A percentile compares a stretch with the other conserved stretches of the same genome.
These are phyloP conservation scores for Westerdykella sp. DNA, from an alignment of 2,329 filamentous ascomycete species.

Conservation along the genomic window DNA sequence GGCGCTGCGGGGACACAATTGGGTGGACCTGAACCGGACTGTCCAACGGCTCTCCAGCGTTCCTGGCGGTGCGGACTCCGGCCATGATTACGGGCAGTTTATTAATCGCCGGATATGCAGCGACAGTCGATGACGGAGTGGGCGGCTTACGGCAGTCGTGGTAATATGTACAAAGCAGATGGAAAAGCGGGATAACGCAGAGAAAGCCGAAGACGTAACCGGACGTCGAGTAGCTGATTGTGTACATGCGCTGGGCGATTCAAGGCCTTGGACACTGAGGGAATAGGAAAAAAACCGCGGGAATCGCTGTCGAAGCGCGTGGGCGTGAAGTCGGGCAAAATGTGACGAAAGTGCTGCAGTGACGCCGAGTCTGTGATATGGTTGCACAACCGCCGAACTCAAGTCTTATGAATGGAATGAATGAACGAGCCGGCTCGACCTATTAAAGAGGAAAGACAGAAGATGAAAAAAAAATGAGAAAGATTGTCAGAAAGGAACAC, in stretches of 20 bases:
- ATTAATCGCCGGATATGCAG: constrained; percentile 1
- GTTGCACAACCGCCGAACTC: constrained; percentile 11
- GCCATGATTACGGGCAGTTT: constrained; percentile 17
- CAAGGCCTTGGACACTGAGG: background rate
- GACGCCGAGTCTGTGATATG: constrained; percentile 1
- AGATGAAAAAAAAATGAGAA: constrained; percentile 7
- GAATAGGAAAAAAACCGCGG: constrained; percentile 1
- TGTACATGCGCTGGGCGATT: constrained; percentile 21
- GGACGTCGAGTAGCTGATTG: constrained; percentile 20
- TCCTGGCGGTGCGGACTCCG: constrained; percentile 8
- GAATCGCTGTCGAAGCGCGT: constrained; percentile 2
- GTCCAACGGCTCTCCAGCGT: constrained; percentile 24
- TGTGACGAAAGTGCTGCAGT: too few relatives aligned
- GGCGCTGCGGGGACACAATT: constrained; percentile 28
- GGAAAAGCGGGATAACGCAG: background rate
- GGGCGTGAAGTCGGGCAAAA: too few relatives aligned
- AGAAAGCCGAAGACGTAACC: constrained; percentile 20
- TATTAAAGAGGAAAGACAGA: constrained; percentile 12
- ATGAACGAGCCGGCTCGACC: constrained; percentile 30
- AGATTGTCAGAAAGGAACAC: constrained; percentile 9
- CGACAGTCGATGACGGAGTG: constrained; percentile 5
- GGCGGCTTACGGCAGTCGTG: constrained; percentile 4
- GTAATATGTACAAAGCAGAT: background rate
- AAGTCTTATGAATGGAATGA: constrained; percentile 7
- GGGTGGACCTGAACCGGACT: constrained; percentile 31